phyloP scores from a whole-genome alignment of 2,329 filamentous ascomycete genomes.

The Byssothecium circinans region DNA sequence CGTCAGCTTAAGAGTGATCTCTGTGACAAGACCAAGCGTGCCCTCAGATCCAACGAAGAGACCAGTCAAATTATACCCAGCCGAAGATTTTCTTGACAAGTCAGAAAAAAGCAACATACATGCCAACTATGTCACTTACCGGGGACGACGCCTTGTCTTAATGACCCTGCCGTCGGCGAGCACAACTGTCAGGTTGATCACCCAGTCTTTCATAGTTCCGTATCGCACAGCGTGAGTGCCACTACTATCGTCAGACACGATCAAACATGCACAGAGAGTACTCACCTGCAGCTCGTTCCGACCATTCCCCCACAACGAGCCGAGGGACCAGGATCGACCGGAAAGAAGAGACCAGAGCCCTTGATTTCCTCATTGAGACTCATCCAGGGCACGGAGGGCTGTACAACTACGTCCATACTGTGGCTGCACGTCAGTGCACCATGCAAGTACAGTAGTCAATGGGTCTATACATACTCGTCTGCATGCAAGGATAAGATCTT shows the following conservation, averaged over 20 bases:
- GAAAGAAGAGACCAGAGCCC: slow-evolving; percentile 80
- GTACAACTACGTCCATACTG: slow-evolving; percentile 83
- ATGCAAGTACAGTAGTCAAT: neutral
- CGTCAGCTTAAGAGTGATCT: slow-evolving; percentile 78
- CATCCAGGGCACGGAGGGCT: slow-evolving; percentile 92
- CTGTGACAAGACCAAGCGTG: slow-evolving; percentile 78
- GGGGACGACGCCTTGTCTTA: slow-evolving; percentile 75
- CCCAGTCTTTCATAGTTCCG: slow-evolving; percentile 87
- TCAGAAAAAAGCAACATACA: slow-evolving; percentile 14
- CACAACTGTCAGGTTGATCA: slow-evolving; percentile 79
- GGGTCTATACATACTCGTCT: slow-evolving; percentile 59
- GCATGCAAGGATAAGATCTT: slow-evolving; percentile 76
- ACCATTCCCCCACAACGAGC: slow-evolving; percentile 84
- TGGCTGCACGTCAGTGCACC: slow-evolving; percentile 20
- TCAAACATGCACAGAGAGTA: neutral
- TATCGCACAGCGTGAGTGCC: slow-evolving; percentile 81
- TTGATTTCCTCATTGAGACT: slow-evolving; percentile 76
- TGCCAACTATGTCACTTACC: too few species aligned
- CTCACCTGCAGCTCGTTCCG: slow-evolving; percentile 64
- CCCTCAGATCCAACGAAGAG: slow-evolving; percentile 82
- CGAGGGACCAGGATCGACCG: slow-evolving; percentile 77
- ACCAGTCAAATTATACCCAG: slow-evolving; percentile 80
- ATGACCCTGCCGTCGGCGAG: slow-evolving; percentile 76
- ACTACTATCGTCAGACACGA: slow-evolving; percentile 47
- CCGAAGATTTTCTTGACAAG: slow-evolving; percentile 66